These are phyloP conservation scores for Xylaria polymorpha DNA, from an alignment of 2,329 filamentous ascomycete genomes.

Conservation along the genomic window DNA sequence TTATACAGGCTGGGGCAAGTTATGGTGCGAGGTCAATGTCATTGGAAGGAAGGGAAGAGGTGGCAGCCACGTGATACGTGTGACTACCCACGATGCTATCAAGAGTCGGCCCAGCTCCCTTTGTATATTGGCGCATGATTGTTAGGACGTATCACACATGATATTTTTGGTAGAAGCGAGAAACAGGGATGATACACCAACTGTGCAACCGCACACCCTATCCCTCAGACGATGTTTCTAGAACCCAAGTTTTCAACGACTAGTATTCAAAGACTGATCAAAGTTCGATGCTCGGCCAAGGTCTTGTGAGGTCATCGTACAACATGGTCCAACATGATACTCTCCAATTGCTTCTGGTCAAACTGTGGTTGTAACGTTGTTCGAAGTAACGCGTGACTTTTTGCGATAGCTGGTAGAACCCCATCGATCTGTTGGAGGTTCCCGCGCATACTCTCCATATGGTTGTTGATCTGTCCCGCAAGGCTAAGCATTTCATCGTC, in stretches of 20 bases:
- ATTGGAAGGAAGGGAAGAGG: conserved; percentile 1
- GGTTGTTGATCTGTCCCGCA: conserved; percentile 62
- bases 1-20: conserved; percentile 20
- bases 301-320: conserved; percentile 22
- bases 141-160: conserved; percentile 17
- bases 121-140: conserved; percentile 7
- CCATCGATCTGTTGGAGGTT: conserved; percentile 67
- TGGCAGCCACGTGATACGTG: conserved; percentile 13
- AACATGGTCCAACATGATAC: conserved; percentile 55
- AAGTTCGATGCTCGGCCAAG: conserved; percentile 7
- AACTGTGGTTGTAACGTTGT: conserved; percentile 61
- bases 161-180: conserved; percentile 16
- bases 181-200: conserved; percentile 9
- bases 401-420: conserved; percentile 61
- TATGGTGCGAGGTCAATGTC: conserved; percentile 19
- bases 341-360: conserved; percentile 59
- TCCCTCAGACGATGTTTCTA: conserved; percentile 8
- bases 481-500: conserved; percentile 59
- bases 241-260: not conserved
- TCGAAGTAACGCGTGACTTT: conserved; percentile 62
- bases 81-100: conserved; percentile 11
- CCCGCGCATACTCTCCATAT: conserved; percentile 66
- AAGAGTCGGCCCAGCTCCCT: not conserved
- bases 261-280: conserved; percentile 1
- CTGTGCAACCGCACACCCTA: conserved; percentile 25